These are phyloP conservation scores for Saposhnikovia divaricata DNA, from an alignment of 129 eudicot genomes.

Conservation along the genomic window DNA sequence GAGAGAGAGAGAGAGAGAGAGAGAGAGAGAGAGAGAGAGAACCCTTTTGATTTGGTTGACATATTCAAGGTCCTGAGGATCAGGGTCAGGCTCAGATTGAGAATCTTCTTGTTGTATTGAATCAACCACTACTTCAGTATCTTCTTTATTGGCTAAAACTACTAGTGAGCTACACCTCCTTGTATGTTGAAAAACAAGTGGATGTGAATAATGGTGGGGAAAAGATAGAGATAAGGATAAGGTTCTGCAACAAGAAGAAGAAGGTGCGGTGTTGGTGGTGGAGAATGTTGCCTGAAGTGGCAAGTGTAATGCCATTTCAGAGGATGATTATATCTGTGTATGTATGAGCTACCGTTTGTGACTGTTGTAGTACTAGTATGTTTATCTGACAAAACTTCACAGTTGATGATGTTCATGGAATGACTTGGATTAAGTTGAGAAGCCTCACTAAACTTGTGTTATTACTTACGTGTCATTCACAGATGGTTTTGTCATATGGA, in stretches of 20 bases:
- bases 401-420: not conserved
- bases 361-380: not conserved
- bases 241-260: constrained; percentile 21
- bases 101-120: constrained; percentile 25
- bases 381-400: not conserved
- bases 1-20: not conserved
- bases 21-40: not conserved
- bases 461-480: too few relatives aligned
- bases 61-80: constrained; percentile 81
- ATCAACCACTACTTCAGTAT: constrained; percentile 19
- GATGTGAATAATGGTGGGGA: constrained; percentile 9
- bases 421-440: not conserved
- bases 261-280: constrained; percentile 1
- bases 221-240: constrained; percentile 13
- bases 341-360: not conserved
- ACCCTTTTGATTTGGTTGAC: constrained; percentile 69
- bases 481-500: too few relatives aligned
- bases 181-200: constrained; percentile 12
- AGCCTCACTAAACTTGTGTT: not conserved
- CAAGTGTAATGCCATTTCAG: constrained; percentile 31
- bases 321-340: not conserved
- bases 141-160: constrained; percentile 40
- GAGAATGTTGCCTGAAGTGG: constrained; percentile 24
- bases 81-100: constrained; percentile 42
- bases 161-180: constrained; percentile 11